These are phyloP conservation scores for Cadophora sp. DNA, from an alignment of 2,329 filamentous ascomycete species.

Conservation along the genomic window DNA sequence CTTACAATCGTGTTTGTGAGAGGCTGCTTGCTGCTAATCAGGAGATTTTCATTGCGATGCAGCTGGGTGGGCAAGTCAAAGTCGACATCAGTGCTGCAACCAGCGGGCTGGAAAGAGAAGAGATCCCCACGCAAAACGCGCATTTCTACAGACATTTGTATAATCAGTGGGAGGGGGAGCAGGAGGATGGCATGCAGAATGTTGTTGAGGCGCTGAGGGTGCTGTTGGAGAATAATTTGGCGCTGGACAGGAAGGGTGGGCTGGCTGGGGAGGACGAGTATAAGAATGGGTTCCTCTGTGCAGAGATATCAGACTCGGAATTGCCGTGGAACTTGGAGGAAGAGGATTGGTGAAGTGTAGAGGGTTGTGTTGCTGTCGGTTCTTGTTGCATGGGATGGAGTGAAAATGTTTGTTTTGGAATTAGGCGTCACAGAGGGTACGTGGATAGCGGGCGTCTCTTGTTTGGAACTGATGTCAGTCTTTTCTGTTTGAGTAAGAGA, in stretches of 20 bases:
- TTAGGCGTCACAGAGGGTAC: not conserved
- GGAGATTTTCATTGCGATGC: conserved; percentile 17
- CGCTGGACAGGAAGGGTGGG: conserved; percentile 16
- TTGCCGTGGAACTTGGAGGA: conserved; percentile 25
- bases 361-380: not conserved
- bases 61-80: not conserved
- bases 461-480: not conserved
- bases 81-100: conserved; percentile 12
- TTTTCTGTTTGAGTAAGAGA: not conserved
- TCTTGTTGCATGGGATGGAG: not conserved
- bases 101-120: conserved; percentile 1
- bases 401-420: not conserved
- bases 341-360: conserved; percentile 22
- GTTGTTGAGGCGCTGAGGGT: conserved; percentile 2
- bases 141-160: conserved; percentile 18
- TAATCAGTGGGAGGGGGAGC: conserved; percentile 10
- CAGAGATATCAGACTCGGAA: conserved; percentile 24
- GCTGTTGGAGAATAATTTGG: conserved; percentile 22
- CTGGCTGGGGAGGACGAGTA: conserved; percentile 14
- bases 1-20: conserved; percentile 23
- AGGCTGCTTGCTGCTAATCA: conserved; percentile 17
- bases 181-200: conserved; percentile 8
- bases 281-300: conserved; percentile 22
- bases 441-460: not conserved
- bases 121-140: conserved; percentile 16